A percentile compares a stretch with the other conserved stretches of the same genome.
phyloP scores from a whole-genome alignment of 345 rosid genomes.

The Melaleuca alternifolia region DNA sequence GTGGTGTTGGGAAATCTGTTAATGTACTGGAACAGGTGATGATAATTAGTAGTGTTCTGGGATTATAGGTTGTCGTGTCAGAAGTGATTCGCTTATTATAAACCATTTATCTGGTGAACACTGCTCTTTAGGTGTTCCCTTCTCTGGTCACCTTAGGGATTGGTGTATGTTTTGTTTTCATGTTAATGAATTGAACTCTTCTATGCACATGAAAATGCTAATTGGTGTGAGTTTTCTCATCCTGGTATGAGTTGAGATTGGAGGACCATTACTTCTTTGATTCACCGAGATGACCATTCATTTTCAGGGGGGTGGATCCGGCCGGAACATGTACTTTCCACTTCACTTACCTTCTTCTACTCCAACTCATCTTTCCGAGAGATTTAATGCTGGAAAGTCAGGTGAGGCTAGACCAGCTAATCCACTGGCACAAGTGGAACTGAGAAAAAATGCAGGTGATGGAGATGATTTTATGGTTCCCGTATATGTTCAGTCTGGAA shows the following conservation, averaged over 20 bases:
- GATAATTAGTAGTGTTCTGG: background rate
- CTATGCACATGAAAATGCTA: background rate
- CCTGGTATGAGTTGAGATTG: background rate
- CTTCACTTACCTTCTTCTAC: slow-evolving; percentile 22
- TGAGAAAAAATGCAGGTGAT: slow-evolving; percentile 37
- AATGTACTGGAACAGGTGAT: background rate
- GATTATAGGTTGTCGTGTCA: background rate
- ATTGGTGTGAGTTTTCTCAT: background rate
- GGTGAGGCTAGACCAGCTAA: slow-evolving; percentile 20
- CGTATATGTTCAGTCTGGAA: slow-evolving; percentile 35
- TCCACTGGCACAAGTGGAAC: slow-evolving; percentile 18
- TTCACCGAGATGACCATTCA: background rate
- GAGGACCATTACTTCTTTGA: background rate
- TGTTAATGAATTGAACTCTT: background rate
- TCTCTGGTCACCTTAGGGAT: background rate
- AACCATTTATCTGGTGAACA: background rate
- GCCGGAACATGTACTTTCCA: slow-evolving; percentile 21
- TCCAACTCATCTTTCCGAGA: slow-evolving; percentile 19
- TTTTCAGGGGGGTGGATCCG: slow-evolving; percentile 37
- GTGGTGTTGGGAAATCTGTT: background rate
- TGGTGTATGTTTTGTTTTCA: background rate
- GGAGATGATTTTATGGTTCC: slow-evolving; percentile 82
- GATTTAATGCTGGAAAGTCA: slow-evolving; percentile 13
- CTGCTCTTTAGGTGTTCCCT: background rate
- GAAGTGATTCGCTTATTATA: background rate